These are phyloP conservation scores for Pyrenochaeta sp. DNA, from an alignment of 2,329 filamentous ascomycete species.

Conservation along the genomic window DNA sequence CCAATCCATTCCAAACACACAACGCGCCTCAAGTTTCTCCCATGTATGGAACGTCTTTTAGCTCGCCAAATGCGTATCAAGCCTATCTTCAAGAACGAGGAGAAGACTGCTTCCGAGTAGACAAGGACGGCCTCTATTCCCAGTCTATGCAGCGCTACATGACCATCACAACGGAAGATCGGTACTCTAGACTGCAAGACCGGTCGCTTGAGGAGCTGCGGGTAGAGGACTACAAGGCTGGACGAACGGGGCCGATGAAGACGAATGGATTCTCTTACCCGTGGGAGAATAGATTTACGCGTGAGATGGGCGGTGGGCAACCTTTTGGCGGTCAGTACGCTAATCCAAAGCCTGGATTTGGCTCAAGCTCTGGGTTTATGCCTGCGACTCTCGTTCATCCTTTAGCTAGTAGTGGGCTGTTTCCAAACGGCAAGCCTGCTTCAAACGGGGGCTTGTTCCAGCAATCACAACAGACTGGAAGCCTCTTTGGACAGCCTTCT, in stretches of 20 bases:
- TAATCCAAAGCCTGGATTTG: not conserved
- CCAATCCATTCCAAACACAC: not conserved
- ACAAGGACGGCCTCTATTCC: not conserved
- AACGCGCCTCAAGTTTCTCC: not conserved
- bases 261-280: not conserved
- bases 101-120: conserved; percentile 12
- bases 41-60: not conserved
- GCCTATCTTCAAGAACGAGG: conserved; percentile 6
- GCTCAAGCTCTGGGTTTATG: not conserved
- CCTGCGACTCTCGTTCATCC: not conserved
- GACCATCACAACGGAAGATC: conserved; percentile 15
- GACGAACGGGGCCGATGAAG: conserved; percentile 7
- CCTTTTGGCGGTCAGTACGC: not conserved
- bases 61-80: not conserved
- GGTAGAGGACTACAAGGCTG: conserved; percentile 16
- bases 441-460: not conserved
- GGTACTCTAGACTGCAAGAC: conserved; percentile 1
- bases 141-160: conserved; percentile 11
- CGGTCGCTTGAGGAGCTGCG: conserved; percentile 29
- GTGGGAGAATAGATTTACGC: not conserved
- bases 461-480: not conserved
- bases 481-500: not conserved
- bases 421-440: not conserved
- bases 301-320: not conserved
- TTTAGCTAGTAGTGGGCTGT: not conserved